Conservation (phyloP, 176 grass and related monocot species). For the Oryza rufipogon region DNA sequence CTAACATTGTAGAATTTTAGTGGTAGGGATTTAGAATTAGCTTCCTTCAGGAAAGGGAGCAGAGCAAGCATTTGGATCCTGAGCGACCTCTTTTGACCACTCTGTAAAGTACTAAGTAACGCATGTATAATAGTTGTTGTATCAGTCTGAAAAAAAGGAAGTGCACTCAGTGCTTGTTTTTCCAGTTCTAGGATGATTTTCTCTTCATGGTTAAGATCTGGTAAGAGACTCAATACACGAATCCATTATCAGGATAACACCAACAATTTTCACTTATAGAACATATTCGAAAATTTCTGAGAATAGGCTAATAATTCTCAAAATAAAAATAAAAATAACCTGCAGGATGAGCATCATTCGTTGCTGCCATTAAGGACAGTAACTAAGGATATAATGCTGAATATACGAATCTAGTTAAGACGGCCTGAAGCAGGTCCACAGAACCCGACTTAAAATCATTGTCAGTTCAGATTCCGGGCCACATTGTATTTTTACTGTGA, state of each 20-base stretch:
- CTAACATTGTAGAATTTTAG: constrained; percentile 73
- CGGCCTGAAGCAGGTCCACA: not conserved
- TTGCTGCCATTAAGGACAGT: not conserved
- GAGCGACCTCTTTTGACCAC: constrained; percentile 40
- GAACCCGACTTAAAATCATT: not conserved
- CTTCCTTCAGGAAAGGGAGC: constrained; percentile 51
- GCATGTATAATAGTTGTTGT: constrained; percentile 54
- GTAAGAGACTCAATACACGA: not conserved
- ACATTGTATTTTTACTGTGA: not conserved
- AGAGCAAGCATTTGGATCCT: constrained; percentile 46
- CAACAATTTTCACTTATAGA: not conserved
- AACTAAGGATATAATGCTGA: not conserved
- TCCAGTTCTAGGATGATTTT: not conserved
- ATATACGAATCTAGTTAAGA: not conserved
- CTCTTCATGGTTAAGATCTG: not conserved
- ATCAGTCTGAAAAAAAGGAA: constrained; percentile 30
- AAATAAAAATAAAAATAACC: not conserved
- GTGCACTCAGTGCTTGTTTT: not conserved
- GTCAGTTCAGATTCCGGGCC: not conserved
- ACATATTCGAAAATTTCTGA: not conserved
- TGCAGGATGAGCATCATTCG: not conserved
- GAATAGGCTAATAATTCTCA: not conserved
- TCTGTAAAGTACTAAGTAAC: constrained; percentile 55
- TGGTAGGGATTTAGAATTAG: constrained; percentile 48
- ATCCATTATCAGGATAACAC: not conserved